A percentile compares a stretch with the other conserved stretches of the same genome.
phyloP scores from a whole-genome alignment of 2,329 filamentous ascomycete species.

The Pestalotiopsis fici region DNA sequence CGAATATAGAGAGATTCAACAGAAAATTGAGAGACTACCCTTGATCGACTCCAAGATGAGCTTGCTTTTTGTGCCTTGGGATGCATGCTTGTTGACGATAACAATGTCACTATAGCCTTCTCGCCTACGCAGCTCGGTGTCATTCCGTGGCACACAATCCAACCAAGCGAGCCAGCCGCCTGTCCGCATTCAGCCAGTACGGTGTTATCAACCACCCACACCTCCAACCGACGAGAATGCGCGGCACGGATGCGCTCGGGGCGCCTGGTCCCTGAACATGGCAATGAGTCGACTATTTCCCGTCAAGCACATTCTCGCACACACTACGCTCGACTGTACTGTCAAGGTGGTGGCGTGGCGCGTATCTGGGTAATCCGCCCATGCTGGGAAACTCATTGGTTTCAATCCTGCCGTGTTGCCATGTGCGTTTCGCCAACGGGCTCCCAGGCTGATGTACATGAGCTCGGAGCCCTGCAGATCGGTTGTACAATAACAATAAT shows the following conservation, averaged over 20 bases:
- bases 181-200: background rate
- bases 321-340: background rate
- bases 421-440: background rate
- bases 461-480: background rate
- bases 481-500: background rate
- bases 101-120: background rate
- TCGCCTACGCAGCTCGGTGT: background rate
- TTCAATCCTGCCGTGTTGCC: background rate
- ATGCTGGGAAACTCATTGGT: background rate
- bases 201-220: background rate
- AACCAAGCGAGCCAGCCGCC: background rate
- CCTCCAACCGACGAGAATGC: background rate
- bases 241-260: constrained; percentile 5
- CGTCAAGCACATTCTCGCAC: background rate
- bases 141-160: background rate
- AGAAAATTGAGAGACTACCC: background rate
- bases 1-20: background rate
- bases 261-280: background rate
- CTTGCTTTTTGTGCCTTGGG: background rate
- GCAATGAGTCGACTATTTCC: background rate
- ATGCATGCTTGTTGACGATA: background rate
- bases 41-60: background rate
- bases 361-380: background rate
- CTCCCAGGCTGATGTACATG: background rate
- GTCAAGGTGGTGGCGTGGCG: background rate